phyloP scores from a whole-genome alignment of 371 early-diverging fungal species.

The Mucor saturninus region DNA sequence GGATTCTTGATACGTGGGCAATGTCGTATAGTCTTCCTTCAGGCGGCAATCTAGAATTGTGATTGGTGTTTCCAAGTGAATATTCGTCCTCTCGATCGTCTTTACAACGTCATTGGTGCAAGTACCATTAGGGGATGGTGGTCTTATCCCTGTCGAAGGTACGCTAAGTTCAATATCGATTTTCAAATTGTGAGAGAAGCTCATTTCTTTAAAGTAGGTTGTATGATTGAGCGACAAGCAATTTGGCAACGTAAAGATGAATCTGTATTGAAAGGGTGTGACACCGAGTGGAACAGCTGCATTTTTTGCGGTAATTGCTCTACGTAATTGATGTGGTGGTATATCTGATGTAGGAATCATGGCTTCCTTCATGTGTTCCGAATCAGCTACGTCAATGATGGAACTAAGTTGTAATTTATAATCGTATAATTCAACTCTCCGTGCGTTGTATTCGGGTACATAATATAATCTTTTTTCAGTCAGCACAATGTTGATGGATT shows the following conservation, averaged over 20 bases:
- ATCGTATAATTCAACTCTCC: conserved; percentile 42
- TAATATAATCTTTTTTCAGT: conserved; percentile 47
- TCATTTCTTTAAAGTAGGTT: conserved; percentile 43
- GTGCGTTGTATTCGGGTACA: conserved; percentile 48
- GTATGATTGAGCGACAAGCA: conserved; percentile 50
- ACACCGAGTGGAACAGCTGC: conserved; percentile 46
- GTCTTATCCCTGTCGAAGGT: conserved; percentile 4
- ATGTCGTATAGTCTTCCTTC: conserved; percentile 44
- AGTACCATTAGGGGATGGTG: neutral
- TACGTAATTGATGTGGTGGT: conserved; percentile 29
- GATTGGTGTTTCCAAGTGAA: conserved; percentile 51
- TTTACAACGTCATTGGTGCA: neutral
- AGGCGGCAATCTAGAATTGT: conserved; percentile 53
- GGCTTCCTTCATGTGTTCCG: conserved; percentile 24
- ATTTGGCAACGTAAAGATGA: conserved; percentile 49
- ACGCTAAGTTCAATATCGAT: conserved; percentile 44
- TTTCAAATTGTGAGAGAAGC: conserved; percentile 42
- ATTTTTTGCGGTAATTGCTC: conserved; percentile 43
- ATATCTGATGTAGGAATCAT: conserved; percentile 34
- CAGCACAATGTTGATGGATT: conserved; percentile 38
- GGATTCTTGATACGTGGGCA: conserved; percentile 52
- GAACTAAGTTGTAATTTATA: conserved; percentile 39
- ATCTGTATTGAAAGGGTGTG: conserved; percentile 46
- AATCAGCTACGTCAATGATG: conserved; percentile 30
- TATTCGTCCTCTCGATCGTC: conserved; percentile 13